These are phyloP conservation scores for Ophiostoma sp. DNA, from an alignment of 2,329 filamentous ascomycete species.

Conservation along the genomic window DNA sequence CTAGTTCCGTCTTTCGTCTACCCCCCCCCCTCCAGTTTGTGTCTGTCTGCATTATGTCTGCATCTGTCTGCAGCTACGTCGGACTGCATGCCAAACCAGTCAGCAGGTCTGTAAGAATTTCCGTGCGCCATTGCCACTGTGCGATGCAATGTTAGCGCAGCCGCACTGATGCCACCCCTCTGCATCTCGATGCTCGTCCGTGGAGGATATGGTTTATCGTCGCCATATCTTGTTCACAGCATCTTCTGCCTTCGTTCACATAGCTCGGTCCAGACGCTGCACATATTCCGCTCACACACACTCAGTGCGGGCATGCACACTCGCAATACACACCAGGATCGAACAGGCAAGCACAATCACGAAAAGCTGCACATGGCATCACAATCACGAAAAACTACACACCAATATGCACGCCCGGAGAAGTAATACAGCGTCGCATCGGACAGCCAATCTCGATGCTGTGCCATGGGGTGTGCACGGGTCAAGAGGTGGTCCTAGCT, in stretches of 20 bases:
- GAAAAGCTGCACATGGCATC: not conserved
- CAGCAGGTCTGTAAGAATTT: not conserved
- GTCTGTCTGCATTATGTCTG: not conserved
- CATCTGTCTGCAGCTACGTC: not conserved
- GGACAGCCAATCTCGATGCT: not conserved
- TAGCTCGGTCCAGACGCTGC: not conserved
- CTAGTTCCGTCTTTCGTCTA: not conserved
- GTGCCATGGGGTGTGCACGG: slow-evolving; percentile 5
- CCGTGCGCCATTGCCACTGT: slow-evolving; percentile 14
- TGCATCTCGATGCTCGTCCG: not conserved
- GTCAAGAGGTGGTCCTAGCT: slow-evolving; percentile 4
- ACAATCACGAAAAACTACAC: not conserved
- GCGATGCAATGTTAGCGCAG: not conserved
- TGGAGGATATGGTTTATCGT: too few relatives aligned
- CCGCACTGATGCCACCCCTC: not conserved
- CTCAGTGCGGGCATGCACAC: too few relatives aligned
- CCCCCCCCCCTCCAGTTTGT: not conserved
- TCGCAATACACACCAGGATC: not conserved
- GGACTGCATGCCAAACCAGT: not conserved
- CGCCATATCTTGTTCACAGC: not conserved
- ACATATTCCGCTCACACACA: too few relatives aligned
- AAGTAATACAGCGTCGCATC: not conserved
- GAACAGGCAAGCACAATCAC: not conserved
- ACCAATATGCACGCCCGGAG: not conserved
- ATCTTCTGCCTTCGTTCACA: not conserved